Evolutionary conservation across 1,139 yeast genomes (phyloP).

Genomic region (Insectozyma bohioensis): DNA sequence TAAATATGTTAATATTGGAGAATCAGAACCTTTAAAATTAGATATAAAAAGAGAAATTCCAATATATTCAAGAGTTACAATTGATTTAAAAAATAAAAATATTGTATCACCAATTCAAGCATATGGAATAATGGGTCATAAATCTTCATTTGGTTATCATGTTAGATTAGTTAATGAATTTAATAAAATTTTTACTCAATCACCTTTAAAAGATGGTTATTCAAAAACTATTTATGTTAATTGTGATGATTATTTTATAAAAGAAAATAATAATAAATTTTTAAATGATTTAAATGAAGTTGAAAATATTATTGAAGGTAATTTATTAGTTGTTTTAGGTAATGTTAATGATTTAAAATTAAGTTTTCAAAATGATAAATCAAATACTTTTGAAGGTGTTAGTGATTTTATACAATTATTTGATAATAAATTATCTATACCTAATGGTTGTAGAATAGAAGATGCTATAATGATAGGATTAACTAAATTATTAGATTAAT

Average conservation of each 20-base stretch:
- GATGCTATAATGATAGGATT: constrained; percentile 69
- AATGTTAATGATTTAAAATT: constrained; percentile 56
- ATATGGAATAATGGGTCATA: constrained; percentile 61
- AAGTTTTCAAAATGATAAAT: constrained; percentile 50
- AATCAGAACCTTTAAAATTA: constrained; percentile 54
- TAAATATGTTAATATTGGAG: constrained; percentile 75
- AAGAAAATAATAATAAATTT: constrained; percentile 16
- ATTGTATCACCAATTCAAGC: constrained; percentile 75
- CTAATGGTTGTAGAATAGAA: constrained; percentile 61
- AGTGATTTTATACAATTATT: constrained; percentile 60
- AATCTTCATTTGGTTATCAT: constrained; percentile 69
- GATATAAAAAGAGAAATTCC: constrained; percentile 62
- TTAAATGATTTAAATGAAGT: constrained; percentile 10
- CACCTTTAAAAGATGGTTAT: constrained; percentile 68
- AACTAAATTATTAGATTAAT: constrained; percentile 30
- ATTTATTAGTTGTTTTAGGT: constrained; percentile 55
- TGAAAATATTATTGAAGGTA: constrained; percentile 5
- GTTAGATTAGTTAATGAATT: constrained; percentile 65
- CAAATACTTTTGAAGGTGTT: constrained; percentile 27
- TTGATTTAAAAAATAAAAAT: constrained; percentile 58
- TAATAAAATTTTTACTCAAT: constrained; percentile 68
- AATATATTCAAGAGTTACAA: constrained; percentile 76
- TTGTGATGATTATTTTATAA: constrained; percentile 60
- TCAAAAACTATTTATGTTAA: constrained; percentile 63
- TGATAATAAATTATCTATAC: constrained; percentile 60